A percentile compares a stretch with the other conserved stretches of the same genome.
Conservation (phyloP, 805 yeast species). For the Millerozyma miso region DNA sequence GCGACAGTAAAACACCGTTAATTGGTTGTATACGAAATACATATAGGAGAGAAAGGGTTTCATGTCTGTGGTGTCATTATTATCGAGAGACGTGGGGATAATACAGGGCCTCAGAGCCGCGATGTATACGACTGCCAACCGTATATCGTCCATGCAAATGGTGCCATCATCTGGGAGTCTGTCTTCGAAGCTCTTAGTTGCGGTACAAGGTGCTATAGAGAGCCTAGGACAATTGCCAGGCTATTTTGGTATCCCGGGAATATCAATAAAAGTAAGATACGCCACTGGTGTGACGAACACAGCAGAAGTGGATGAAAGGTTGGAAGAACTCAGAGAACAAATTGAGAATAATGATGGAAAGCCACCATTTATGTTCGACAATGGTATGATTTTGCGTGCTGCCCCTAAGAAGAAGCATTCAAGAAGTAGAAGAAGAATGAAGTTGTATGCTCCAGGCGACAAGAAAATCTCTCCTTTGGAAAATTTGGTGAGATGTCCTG, state of each 20-base stretch:
- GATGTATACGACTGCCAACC: background rate
- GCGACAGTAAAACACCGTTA: background rate
- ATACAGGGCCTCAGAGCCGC: background rate
- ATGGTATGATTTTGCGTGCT: slow-evolving; percentile 72
- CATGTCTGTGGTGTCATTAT: background rate
- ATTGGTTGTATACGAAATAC: background rate
- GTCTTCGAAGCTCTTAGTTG: background rate
- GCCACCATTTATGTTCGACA: slow-evolving; percentile 46
- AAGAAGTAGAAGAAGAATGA: slow-evolving; percentile 77
- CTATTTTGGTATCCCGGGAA: slow-evolving; percentile 5
- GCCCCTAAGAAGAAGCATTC: slow-evolving; percentile 94
- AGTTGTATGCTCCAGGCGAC: slow-evolving; percentile 76
- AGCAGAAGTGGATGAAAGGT: slow-evolving; percentile 17
- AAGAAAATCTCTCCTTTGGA: slow-evolving; percentile 75
- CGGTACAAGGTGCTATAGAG: background rate
- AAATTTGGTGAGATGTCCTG: slow-evolving; percentile 85
- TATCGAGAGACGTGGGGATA: background rate
- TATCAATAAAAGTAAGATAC: slow-evolving; percentile 6
- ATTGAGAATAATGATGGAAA: slow-evolving; percentile 29
- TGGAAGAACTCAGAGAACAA: slow-evolving; percentile 36
- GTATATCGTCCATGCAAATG: background rate
- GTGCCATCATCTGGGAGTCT: background rate
- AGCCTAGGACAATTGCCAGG: background rate
- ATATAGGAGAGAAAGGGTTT: background rate
- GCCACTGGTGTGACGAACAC: slow-evolving; percentile 3